Evolutionary conservation across 2,329 filamentous ascomycete species (phyloP), one percentile per base, ranked within the genome.

Genomic region (Pezicula neosporulosa): DNA sequence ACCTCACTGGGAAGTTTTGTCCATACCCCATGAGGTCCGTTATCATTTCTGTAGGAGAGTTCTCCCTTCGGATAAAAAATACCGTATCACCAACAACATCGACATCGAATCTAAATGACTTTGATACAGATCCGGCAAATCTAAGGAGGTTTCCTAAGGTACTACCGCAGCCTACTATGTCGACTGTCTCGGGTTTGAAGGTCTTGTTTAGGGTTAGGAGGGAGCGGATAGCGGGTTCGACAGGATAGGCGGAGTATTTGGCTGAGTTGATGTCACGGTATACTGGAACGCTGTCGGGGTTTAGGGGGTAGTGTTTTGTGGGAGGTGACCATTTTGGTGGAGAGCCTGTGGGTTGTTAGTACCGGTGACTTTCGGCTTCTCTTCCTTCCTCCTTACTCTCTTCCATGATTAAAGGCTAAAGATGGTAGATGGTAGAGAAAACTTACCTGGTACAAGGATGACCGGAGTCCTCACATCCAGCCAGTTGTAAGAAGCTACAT

Each of bases 1-100:
- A 83, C 0, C 73, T 72, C 44, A 86, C 81, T 0, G 81, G 81
- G 56, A 89, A 88, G 0, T 79, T 74, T 56, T 88, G 83, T 0
- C 84, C 84, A 56, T 74, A 87, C 0, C 85, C 85, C 12, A 59
- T 57, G 0, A 87, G 68, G 12, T 71, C 71, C 0, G 68, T 58
- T 6, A 87, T 80, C 0, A 72, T 62, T 56, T 85, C 80, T 1
- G 63, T 75, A 0, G 83, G 81, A 0, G 77, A 75, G 44, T 81
- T 82, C 59, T 86, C 82, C 16, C 79, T 73, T 1, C 84, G 78
- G 12, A 83, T 64, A 46, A 89, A 75, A 65, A 87, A 85, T 0
- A 86, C 73, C 0, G 80, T 82, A 1, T 73, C 68, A 2, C 73
- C 74, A 1, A 86, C 65, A 0, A 70, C 64, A 53, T 86, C 77